Base-by-base conservation (phyloP, 148 eudicot species). In the Dysphania ambrosioides region DNA sequence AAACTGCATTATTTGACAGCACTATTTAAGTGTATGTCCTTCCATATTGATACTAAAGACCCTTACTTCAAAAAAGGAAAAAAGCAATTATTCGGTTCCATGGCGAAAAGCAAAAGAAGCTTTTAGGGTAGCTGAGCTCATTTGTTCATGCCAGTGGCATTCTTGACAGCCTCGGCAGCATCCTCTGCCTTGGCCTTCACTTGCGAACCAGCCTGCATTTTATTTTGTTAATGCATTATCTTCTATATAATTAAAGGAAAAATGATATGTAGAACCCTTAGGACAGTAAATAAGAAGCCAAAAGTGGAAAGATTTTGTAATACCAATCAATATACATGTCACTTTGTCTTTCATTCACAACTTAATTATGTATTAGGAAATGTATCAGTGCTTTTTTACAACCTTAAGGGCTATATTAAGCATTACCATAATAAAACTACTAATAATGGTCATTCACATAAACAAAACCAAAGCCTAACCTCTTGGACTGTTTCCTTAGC, bases 81-180 rank as follows among this genome's bases (percentile, higher is more conserved):
- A 36, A 64, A 21, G 2, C 6, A 16, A 34, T 65, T 32, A 21
- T 67, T 41, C n/a, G n/a, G 27, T n/a, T n/a, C n/a, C n/a, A n/a
- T 18, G 42, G 35, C 10, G 16, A 8, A 12, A 19, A 8, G 58
- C 9, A 8, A n/a, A n/a, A 1, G 24, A 53, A 71, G 41, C 47
- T 40, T 8, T 2, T 0, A 30, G 26, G 8, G 15, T 6, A 27
- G 72, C 29, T 29, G 58, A 6, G 58, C 49, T 86, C 78, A 86
- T 16, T 86, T 83, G 83, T 86, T 86, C 80, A 80, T 86, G 77
- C 88, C 86, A 40, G 88, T 83, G 67, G 86, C 86, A 18, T 86
- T 72, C 86, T 81, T 86, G 73, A 83, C 81, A 30, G 86, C 82
- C 38, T 86, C 86, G 44, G 84, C 84, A 11, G 86, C 86, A 23